Evolutionary conservation across 2,329 filamentous ascomycete genomes (phyloP), one percentile per base, ranked within the genome.

Genomic region (Anthostomella pinea): DNA sequence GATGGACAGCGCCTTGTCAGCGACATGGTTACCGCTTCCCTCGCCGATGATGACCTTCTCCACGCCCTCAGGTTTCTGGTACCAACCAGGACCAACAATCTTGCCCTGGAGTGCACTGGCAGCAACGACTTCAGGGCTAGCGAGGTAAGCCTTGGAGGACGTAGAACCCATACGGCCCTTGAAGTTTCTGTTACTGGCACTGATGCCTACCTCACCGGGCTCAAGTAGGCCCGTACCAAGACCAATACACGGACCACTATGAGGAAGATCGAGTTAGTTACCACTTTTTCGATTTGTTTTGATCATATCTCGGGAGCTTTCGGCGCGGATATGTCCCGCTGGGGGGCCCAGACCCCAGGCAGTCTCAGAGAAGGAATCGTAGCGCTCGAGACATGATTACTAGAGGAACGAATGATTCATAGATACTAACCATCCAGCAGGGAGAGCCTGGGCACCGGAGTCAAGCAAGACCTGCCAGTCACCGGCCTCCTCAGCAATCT

Each of bases 61-160:
- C 22, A 81, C 78, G 31, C 76, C 79, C 35, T 82, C 78, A 0
- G 87, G 85, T 54, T 75, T 75, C 60, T 87, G 60, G 58, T 94
- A 96, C 73, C 75, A 81, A 16, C 85, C 87, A 1, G 91, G 86
- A 0, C 89, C 85, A 8, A 79, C 69, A 22, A 90, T 88, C 43
- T 74, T 75, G 9, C 86, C 86, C 11, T 70, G 54, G 0, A 96
- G 66, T 3, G 91, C 91, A 53, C 87, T 94, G 6, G 93, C 90
- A 4, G 91, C 91, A 1, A 97, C 91, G 3, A 95, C 83, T 56
- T 96, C 90, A 1, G 93, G 90, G 48, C 85, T 91, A 5, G 83
- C 85, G 1, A 96, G 80, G 59, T 95, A 96, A 0, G 88, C 87
- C 54, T 88, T 81, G 0, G 88, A 86, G 5, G 86, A 79, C 3